Base-by-base conservation (phyloP, 2,329 filamentous ascomycete species). In the Calonectria hawksworthii region DNA sequence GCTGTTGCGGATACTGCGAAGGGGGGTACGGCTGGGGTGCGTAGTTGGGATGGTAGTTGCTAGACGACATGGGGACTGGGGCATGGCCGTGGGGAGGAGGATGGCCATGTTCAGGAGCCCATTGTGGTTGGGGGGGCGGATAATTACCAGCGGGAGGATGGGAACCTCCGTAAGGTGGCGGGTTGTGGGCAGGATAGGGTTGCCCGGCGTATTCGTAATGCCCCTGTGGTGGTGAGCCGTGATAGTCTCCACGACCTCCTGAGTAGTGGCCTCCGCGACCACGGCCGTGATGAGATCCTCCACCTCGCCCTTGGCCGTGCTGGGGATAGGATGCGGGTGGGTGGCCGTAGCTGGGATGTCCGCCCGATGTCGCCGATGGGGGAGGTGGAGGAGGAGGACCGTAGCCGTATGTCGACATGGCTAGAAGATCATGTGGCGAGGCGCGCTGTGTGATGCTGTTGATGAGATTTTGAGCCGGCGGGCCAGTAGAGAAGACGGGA, bases 31-130 rank as follows among this genome's bases (percentile, higher is more conserved):
- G 83, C 78, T 92, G 91, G 51, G 89, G 88, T 50, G 90, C 87
- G 80, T 91, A 92, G 82, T 90, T 91, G 41, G 90, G 90, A 77
- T 92, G 90, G 79, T 92, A 92, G 79, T 90, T 90, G 74, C 88
- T 86, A 38, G 89, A 84, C 65, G 90, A 87, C 41, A 92, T 83
- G 34, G 89, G 88, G 69, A 86, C 81, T 51, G 87, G 86, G 54
- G 85, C 83, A 79, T 90, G 89, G 41, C 86, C 82, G 30, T 88
- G 85, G n/a, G 84, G 82, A 75, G 86, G 85, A 68, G 86, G 85
- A 38, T 85, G 84, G 8, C 80, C 82, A 66, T 85, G 85, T 21
- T 88, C 86, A 38, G 84, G 83, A 28, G 83, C 78, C 86, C 86
- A 88, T 78, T 88, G 87, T 65, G 86, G 84, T 61, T 84, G 84